Evolutionary conservation across 495 filamentous ascomycete genomes (phyloP), one percentile per base, ranked within the genome.

Genomic region (Aspergillus ellipticus): DNA sequence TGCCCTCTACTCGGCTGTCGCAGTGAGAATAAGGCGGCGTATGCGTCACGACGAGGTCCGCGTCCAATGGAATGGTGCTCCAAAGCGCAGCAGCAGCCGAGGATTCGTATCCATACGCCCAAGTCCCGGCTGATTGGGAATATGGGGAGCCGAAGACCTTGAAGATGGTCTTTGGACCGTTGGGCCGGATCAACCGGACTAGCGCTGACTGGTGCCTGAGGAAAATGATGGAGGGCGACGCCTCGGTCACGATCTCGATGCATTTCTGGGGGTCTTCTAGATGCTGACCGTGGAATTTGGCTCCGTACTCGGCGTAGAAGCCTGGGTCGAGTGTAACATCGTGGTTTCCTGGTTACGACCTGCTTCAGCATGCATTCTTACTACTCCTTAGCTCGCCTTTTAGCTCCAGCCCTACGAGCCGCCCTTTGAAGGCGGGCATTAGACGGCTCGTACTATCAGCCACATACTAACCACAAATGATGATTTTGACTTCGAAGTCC

Each of bases 131-230:
- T 6, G 73, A 74, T 2, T 86, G 88, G 22, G 84, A 84, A 57
- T 79, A 87, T 1, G 89, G 90, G 2, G 88, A 92, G 6, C 87
- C 89, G 57, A 92, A 92, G 22, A 92, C 79, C 46, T 79, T 86
- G 69, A 94, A 89, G 21, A 68, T 72, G 31, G 85, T 91, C 15
- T 71, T 74, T 46, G 88, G 86, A 0, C 87, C 88, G 21, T 70
- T 70, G 9, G 81, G 68, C 21, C 79, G 75, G 20, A 60, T 75
- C 39, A 92, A 73, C 26, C 74, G 76, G 60, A 92, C 74, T 6
- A 74, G 66, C 8, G 79, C 74, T 51, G 83, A 76, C 60, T 84
- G 69, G 64, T 92, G 86, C 54, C 81, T 74, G 26, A 92, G 79
- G 61, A 85, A 87, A 0, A 82, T 79, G 48, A 92, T 82, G 3